Conservation (phyloP, 768 basidiomycete genomes). For the Auricularia sp. region DNA sequence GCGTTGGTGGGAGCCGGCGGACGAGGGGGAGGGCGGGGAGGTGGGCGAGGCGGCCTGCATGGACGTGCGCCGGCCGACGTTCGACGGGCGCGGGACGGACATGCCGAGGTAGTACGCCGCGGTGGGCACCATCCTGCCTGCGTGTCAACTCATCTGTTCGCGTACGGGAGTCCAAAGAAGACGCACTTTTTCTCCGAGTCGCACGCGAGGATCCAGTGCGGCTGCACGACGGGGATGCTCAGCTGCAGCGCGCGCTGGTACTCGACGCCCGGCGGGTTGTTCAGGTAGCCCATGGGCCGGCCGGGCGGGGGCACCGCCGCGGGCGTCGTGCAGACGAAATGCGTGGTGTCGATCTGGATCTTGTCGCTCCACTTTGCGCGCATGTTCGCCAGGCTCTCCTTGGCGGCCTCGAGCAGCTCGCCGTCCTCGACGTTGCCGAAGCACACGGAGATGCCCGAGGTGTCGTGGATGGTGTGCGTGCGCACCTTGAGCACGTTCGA, state of each 20-base stretch:
- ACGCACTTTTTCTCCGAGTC: constrained; percentile 71
- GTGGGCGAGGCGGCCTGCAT: constrained; percentile 47
- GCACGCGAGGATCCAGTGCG: constrained; percentile 91
- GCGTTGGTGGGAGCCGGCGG: constrained; percentile 27
- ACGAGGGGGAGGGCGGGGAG: constrained; percentile 16
- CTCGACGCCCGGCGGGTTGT: constrained; percentile 64
- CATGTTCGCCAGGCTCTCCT: constrained; percentile 75
- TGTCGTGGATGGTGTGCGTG: constrained; percentile 93
- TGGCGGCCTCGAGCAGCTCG: constrained; percentile 69
- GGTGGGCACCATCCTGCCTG: constrained; percentile 77
- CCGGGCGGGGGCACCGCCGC: constrained; percentile 30
- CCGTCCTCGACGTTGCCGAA: constrained; percentile 83
- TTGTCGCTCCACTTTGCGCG: constrained; percentile 82
- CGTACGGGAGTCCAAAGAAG: not conserved
- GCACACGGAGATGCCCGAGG: constrained; percentile 89
- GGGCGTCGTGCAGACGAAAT: constrained; percentile 93
- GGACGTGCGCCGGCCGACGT: constrained; percentile 55
- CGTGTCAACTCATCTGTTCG: not conserved
- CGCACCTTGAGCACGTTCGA: constrained; percentile 75
- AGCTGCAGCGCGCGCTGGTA: constrained; percentile 93
- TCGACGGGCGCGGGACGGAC: constrained; percentile 31
- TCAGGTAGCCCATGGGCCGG: constrained; percentile 45
- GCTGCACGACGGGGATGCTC: constrained; percentile 90
- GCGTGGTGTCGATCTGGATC: constrained; percentile 96
- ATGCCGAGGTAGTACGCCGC: constrained; percentile 72